Evolutionary conservation across 1,284 basidiomycete species (phyloP).

Genomic region (Neonothopanus nambi): DNA sequence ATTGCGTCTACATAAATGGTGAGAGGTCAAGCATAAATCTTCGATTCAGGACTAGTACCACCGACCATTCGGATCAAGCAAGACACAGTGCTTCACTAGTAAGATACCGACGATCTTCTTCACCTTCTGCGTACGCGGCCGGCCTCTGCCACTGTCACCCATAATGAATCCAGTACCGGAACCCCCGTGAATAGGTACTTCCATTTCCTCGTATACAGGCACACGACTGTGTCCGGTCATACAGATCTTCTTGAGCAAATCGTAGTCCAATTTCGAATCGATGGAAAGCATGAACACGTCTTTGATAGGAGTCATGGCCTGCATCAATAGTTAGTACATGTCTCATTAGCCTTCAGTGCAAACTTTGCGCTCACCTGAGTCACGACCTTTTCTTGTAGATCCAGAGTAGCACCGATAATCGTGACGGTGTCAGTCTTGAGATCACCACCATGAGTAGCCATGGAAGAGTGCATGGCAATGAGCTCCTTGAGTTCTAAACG

Average conservation of each 20-base stretch:
- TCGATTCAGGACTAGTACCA: neutral
- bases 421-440: conserved; percentile 74
- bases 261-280: conserved; percentile 78
- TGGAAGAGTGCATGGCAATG: conserved; percentile 68
- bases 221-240: conserved; percentile 79
- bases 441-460: conserved; percentile 64
- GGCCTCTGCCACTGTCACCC: conserved; percentile 10
- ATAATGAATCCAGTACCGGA: neutral
- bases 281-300: conserved; percentile 84
- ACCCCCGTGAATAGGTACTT: conserved; percentile 46
- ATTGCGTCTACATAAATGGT: conserved; percentile 55
- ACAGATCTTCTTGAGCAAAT: conserved; percentile 73
- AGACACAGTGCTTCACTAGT: conserved; percentile 84
- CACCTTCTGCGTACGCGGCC: conserved; percentile 43
- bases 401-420: conserved; percentile 75
- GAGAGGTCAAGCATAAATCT: conserved; percentile 4
- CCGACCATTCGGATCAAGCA: conserved; percentile 84
- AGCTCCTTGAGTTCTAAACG: conserved; percentile 66
- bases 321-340: neutral
- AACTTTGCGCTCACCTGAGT: conserved; percentile 47
- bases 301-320: conserved; percentile 82
- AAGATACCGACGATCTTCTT: conserved; percentile 84
- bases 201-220: conserved; percentile 74
- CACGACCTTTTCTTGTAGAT: conserved; percentile 72
- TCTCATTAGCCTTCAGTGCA: neutral